phyloP scores from a whole-genome alignment of 805 yeast species.

The Pichia scutulata region DNA sequence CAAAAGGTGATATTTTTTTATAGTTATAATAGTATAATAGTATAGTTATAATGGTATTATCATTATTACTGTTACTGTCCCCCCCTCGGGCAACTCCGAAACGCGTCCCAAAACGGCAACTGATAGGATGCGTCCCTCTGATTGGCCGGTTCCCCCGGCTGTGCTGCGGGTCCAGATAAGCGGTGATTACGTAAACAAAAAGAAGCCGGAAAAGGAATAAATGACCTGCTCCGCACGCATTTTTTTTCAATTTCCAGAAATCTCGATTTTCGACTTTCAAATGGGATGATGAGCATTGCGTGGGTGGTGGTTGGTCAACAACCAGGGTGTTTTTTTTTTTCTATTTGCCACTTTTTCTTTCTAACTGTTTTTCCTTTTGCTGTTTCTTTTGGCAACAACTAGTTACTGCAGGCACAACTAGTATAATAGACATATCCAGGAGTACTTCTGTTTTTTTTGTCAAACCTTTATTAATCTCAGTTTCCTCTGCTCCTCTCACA shows the following conservation, averaged over 20 bases:
- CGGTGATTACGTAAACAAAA: neutral
- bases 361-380: neutral
- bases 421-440: neutral
- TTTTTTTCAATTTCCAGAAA: too few relatives aligned
- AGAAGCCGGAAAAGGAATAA: too few relatives aligned
- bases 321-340: too few relatives aligned
- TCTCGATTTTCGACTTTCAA: too few relatives aligned
- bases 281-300: neutral
- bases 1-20: too few relatives aligned
- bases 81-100: neutral
- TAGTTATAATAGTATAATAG: too few relatives aligned
- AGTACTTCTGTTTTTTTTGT: neutral
- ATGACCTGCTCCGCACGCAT: neutral
- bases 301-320: neutral
- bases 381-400: neutral
- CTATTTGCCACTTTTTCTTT: neutral
- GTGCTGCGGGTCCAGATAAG: neutral
- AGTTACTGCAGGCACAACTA: neutral
- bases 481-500: neutral
- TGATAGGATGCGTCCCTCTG: neutral
- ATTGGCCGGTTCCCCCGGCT: neutral
- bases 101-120: neutral
- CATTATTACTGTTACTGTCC: too few relatives aligned
- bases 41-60: too few relatives aligned
- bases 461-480: too few relatives aligned